These are phyloP conservation scores for Lentinula raphanica DNA, from an alignment of 768 basidiomycete genomes.

Conservation along the genomic window DNA sequence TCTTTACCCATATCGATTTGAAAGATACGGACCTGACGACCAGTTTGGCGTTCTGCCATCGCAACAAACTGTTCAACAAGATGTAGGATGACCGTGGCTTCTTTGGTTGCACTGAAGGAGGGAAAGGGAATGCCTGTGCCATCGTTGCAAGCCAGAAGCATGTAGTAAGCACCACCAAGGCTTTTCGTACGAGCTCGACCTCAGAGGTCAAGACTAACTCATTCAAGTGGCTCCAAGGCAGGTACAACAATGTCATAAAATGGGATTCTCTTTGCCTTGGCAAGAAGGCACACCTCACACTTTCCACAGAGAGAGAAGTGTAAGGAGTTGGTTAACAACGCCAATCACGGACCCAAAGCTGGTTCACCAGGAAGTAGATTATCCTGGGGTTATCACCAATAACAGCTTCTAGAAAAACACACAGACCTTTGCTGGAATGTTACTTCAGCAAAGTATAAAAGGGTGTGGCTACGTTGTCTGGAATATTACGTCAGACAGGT, in stretches of 20 bases:
- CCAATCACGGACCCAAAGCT: too few species aligned
- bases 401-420: too few species aligned
- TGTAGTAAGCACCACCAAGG: not conserved
- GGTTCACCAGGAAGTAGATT: too few species aligned
- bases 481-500: too few species aligned
- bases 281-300: too few species aligned
- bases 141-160: not conserved
- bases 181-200: not conserved
- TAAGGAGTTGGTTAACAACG: too few species aligned
- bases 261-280: not conserved
- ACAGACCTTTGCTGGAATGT: too few species aligned
- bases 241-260: slow-evolving; percentile 4
- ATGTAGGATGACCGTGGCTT: not conserved
- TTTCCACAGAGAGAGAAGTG: too few species aligned
- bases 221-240: slow-evolving; percentile 1
- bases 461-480: too few species aligned
- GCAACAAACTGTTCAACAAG: not conserved
- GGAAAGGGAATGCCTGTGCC: not conserved
- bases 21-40: not conserved
- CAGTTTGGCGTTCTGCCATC: not conserved
- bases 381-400: too few species aligned
- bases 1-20: not conserved
- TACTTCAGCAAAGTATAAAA: too few species aligned
- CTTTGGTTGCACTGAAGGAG: not conserved
- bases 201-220: slow-evolving; percentile 3